Base-by-base conservation (phyloP, 306 rosid species). In the Corylus americana region DNA sequence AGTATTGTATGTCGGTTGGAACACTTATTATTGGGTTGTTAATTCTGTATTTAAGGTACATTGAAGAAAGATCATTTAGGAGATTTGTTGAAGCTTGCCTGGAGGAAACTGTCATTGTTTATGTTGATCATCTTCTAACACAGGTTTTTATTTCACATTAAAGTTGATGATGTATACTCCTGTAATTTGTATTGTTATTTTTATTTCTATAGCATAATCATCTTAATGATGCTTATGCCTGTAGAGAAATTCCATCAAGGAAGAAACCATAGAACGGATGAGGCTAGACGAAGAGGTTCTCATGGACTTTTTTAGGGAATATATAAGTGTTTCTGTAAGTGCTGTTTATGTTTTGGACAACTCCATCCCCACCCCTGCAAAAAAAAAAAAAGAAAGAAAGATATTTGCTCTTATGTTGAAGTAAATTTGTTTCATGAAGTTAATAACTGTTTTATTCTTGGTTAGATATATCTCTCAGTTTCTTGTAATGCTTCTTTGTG, bases 41-140 rank as follows among this genome's bases (percentile, higher is more conserved):
- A 51, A 82, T 75, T 79, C 64, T 70, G 66, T 61, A 69, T 62
- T 80, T 53, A 84, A 94, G 99, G 97, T 95, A 95, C 87, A 90
- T 93, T 79, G 99, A 95, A 93, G 99, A 95, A 71, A 88, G 98
- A 83, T 93, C 98, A 27, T 95, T 95, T 80, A 90, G 97, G 87
- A 95, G 93, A 89, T 95, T 95, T 75, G 99, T 95, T 61, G 99
- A 95, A 88, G 98, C 99, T 74, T 95, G 99, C 87, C 91, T 95
- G 58, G 99, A 95, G 88, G 99, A 95, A 89, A 90, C 98, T 11
- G 88, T 92, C 67, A 72, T 93, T 61, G 93, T 93, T 80, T 95
- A 93, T 73, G 98, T 92, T 71, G 99, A 95, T 76, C 94, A 79
- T 91, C 97, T 95, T 71, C 85, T 95, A 81, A 84, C 92, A 27